Evolutionary conservation across 2,329 filamentous ascomycete species (phyloP).

Genomic region (Exophiala oligosperma): DNA sequence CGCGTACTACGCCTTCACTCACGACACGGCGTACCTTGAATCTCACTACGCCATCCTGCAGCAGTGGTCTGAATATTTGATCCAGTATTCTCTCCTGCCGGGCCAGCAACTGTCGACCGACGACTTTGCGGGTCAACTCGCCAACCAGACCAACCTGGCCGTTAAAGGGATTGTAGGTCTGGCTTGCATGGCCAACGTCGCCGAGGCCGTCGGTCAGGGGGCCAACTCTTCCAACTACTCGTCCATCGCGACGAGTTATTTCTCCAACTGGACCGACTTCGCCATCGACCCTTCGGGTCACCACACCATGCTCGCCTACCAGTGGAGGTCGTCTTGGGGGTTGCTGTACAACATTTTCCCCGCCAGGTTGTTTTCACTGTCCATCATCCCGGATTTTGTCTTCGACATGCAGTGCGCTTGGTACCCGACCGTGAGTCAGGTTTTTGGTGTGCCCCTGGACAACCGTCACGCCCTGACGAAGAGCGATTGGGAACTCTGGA

Average conservation of each 20-base stretch:
- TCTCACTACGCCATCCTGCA: slow-evolving; percentile 40
- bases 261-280: slow-evolving; percentile 68
- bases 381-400: slow-evolving; percentile 53
- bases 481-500: slow-evolving; percentile 87
- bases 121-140: slow-evolving; percentile 55
- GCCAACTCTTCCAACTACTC: slow-evolving; percentile 42
- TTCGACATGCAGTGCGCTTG: slow-evolving; percentile 77
- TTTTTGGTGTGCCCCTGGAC: slow-evolving; percentile 78
- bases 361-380: slow-evolving; percentile 79
- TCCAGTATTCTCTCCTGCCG: slow-evolving; percentile 54
- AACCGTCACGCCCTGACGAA: slow-evolving; percentile 80
- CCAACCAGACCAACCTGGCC: slow-evolving; percentile 58
- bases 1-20: slow-evolving; percentile 30
- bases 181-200: slow-evolving; percentile 56
- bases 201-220: slow-evolving; percentile 46
- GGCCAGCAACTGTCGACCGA: slow-evolving; percentile 58
- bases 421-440: slow-evolving; percentile 77
- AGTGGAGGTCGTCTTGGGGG: slow-evolving; percentile 76
- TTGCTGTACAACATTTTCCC: slow-evolving; percentile 82
- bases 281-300: slow-evolving; percentile 68
- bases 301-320: slow-evolving; percentile 76
- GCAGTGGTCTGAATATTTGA: slow-evolving; percentile 55
- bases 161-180: slow-evolving; percentile 61
- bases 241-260: slow-evolving; percentile 51
- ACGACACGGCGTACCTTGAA: not conserved